A percentile compares a stretch with the other conserved stretches of the same genome.
Conservation (phyloP, 345 rosid genomes). For the Citrus reticulata region DNA sequence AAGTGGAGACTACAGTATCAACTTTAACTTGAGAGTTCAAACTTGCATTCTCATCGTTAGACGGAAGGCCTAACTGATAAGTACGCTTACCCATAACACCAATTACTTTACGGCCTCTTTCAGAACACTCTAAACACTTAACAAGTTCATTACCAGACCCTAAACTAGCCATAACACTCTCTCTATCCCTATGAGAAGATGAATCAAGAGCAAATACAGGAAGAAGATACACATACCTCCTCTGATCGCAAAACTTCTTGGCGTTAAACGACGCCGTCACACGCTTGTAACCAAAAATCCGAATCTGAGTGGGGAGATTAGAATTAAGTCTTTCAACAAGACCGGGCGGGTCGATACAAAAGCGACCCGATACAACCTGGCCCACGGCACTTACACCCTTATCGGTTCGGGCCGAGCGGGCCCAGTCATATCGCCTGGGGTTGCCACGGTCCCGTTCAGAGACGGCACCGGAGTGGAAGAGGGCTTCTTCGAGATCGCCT, state of each 20-base stretch:
- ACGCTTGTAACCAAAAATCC: conserved; percentile 79
- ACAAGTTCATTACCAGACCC: conserved; percentile 68
- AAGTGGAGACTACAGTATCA: conserved; percentile 18
- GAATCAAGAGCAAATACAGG: conserved; percentile 91
- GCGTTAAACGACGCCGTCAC: conserved; percentile 72
- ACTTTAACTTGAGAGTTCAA: conserved; percentile 9
- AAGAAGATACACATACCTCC: conserved; percentile 88
- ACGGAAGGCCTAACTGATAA: conserved; percentile 32
- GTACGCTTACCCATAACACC: conserved; percentile 67
- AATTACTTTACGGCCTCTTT: conserved; percentile 72
- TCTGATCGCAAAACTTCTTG: conserved; percentile 83
- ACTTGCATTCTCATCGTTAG: conserved; percentile 26
- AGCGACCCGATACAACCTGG: conserved; percentile 86
- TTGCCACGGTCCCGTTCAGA: conserved; percentile 78
- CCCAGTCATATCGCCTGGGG: conserved; percentile 75
- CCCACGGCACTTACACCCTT: conserved; percentile 99
- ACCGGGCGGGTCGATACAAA: conserved; percentile 92
- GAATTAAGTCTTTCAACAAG: conserved; percentile 69
- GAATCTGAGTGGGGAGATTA: conserved; percentile 54
- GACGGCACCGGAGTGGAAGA: conserved; percentile 77
- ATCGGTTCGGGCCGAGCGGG: conserved; percentile 90
- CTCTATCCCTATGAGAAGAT: conserved; percentile 67
- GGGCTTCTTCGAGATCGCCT: conserved; percentile 94
- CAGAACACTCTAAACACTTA: conserved; percentile 77
- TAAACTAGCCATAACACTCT: conserved; percentile 71